These are phyloP conservation scores for Orychophragmus violaceus DNA, from an alignment of 345 rosid species.

Conservation along the genomic window DNA sequence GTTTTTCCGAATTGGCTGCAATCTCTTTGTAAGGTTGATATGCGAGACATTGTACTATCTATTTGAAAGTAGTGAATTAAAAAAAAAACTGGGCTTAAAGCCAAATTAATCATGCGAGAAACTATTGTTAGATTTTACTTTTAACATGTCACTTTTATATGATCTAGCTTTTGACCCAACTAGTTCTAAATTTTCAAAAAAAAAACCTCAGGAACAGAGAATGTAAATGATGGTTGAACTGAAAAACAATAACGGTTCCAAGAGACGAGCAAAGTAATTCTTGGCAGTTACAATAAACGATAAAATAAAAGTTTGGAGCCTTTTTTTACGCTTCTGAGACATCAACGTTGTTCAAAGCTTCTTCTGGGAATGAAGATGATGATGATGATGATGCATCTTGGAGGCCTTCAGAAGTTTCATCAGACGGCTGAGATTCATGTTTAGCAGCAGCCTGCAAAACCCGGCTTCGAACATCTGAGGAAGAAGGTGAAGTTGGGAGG, in stretches of 20 bases:
- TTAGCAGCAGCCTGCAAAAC: constrained; percentile 90
- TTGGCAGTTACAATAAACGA: neutral
- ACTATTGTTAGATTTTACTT: neutral
- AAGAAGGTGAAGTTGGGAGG: constrained; percentile 91
- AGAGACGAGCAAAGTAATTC: constrained; percentile 4
- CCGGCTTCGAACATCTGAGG: constrained; percentile 68
- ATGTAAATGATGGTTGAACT: neutral
- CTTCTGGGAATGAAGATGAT: constrained; percentile 8
- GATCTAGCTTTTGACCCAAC: neutral
- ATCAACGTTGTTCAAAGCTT: constrained; percentile 25
- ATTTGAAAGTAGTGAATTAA: too few species aligned
- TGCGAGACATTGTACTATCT: too few species aligned
- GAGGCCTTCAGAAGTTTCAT: constrained; percentile 35
- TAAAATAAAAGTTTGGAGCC: constrained; percentile 3
- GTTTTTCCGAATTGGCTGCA: too few species aligned
- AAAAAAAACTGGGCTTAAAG: too few species aligned
- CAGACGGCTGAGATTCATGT: constrained; percentile 86
- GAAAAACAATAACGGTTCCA: too few species aligned
- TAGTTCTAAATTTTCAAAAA: too few species aligned
- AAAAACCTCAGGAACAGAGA: neutral
- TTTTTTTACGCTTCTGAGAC: constrained; percentile 29
- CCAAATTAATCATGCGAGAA: neutral
- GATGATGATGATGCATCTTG: constrained; percentile 18
- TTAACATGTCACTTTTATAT: neutral
- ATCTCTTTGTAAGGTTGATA: too few species aligned